Conservation (phyloP, 768 basidiomycete genomes). For the Candolleomyces aberdarensis region DNA sequence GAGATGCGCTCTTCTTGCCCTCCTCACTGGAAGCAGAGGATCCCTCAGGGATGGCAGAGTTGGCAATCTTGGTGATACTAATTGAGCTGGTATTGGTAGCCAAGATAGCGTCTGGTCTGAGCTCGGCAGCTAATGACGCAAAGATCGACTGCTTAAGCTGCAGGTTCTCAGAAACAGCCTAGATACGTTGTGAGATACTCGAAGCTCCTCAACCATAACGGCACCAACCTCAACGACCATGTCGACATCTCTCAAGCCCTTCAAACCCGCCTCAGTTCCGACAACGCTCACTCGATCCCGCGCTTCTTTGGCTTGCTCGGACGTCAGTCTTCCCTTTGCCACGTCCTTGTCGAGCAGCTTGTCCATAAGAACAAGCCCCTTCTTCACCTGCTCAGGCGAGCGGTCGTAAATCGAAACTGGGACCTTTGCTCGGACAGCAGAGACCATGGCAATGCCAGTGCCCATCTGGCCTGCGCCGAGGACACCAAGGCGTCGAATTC, state of each 20-base stretch:
- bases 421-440: constrained; percentile 81
- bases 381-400: constrained; percentile 67
- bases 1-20: constrained; percentile 60
- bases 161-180: constrained; percentile 89
- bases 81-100: constrained; percentile 95
- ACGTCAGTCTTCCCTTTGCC: constrained; percentile 70
- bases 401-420: constrained; percentile 85
- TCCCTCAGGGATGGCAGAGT: constrained; percentile 63
- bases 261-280: constrained; percentile 43
- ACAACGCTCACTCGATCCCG: constrained; percentile 62
- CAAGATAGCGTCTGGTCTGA: constrained; percentile 74
- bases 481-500: constrained; percentile 72
- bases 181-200: not conserved
- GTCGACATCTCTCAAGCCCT: constrained; percentile 73
- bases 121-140: constrained; percentile 57
- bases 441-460: constrained; percentile 86
- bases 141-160: constrained; percentile 80
- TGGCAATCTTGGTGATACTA: constrained; percentile 91
- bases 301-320: constrained; percentile 71
- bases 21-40: constrained; percentile 55
- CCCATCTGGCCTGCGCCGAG: constrained; percentile 90
- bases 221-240: constrained; percentile 82
- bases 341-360: constrained; percentile 88
- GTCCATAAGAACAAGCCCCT: constrained; percentile 73
- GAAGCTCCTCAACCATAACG: not conserved